phyloP scores from a whole-genome alignment of 495 filamentous ascomycete genomes.

The Penicillium macrosclerotiorum region DNA sequence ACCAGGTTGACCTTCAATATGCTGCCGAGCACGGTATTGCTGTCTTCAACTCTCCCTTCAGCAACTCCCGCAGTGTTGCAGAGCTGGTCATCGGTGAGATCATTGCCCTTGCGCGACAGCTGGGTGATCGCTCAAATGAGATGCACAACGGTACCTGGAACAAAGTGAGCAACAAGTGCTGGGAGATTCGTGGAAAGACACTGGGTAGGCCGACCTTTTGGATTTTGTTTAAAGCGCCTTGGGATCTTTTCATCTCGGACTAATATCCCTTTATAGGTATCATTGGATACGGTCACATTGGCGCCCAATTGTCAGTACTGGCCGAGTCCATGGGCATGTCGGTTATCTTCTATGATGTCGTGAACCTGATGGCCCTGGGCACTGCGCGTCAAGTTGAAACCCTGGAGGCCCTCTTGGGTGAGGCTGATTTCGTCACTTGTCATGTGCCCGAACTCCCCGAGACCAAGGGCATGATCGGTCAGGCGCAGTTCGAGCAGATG shows the following conservation, averaged over 20 bases:
- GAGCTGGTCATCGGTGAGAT: constrained; percentile 95
- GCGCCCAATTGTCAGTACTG: constrained; percentile 91
- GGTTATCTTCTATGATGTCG: constrained; percentile 92
- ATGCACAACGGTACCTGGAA: constrained; percentile 97
- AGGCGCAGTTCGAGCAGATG: constrained; percentile 78
- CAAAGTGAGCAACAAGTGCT: constrained; percentile 93
- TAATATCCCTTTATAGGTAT: constrained; percentile 56
- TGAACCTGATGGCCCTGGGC: constrained; percentile 91
- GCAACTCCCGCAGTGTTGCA: constrained; percentile 94
- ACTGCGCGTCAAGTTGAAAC: constrained; percentile 78
- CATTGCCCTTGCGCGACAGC: constrained; percentile 84
- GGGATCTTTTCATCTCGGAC: neutral
- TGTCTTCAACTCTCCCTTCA: constrained; percentile 99
- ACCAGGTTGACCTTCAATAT: constrained; percentile 93
- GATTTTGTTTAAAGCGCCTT: too few species aligned
- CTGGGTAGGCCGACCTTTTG: constrained; percentile 55
- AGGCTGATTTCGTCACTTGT: constrained; percentile 86
- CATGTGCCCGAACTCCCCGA: constrained; percentile 94
- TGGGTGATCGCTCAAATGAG: constrained; percentile 91
- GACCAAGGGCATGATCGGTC: constrained; percentile 85
- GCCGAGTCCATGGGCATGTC: constrained; percentile 97
- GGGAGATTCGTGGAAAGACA: constrained; percentile 98
- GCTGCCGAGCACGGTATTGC: constrained; percentile 90
- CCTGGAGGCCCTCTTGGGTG: constrained; percentile 69
- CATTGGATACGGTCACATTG: constrained; percentile 96